A percentile compares a stretch with the other conserved stretches of the same genome.
These are phyloP conservation scores for Lasiosphaeria hispida DNA, from an alignment of 495 filamentous ascomycete genomes.

Conservation along the genomic window DNA sequence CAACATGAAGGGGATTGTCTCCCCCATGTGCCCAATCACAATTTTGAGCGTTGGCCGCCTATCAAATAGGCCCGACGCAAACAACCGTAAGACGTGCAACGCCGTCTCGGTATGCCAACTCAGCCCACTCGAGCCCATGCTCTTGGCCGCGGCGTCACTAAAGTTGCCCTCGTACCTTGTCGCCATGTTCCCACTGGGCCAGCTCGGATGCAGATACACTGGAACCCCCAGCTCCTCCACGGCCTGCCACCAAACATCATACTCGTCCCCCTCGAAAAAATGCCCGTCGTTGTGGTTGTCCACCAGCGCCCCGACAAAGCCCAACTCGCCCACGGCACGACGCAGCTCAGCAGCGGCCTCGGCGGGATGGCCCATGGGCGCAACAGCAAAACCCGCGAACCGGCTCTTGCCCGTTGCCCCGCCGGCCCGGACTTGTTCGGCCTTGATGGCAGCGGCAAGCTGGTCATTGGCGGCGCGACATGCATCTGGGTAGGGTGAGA, in stretches of 20 bases:
- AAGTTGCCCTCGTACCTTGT: slow-evolving; percentile 43
- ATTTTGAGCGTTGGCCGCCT: slow-evolving; percentile 56
- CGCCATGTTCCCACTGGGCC: slow-evolving; percentile 33
- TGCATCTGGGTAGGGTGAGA: slow-evolving; percentile 27
- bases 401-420: slow-evolving; percentile 34
- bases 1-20: slow-evolving; percentile 63
- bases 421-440: neutral
- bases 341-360: slow-evolving; percentile 49
- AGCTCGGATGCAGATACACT: slow-evolving; percentile 57
- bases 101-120: slow-evolving; percentile 50
- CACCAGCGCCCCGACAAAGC: slow-evolving; percentile 58
- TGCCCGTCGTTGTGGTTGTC: slow-evolving; percentile 50
- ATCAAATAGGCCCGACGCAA: slow-evolving; percentile 45
- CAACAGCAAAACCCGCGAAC: slow-evolving; percentile 54
- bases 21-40: slow-evolving; percentile 65
- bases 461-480: slow-evolving; percentile 53
- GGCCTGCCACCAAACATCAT: slow-evolving; percentile 44
- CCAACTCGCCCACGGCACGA: slow-evolving; percentile 42
- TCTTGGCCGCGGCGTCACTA: slow-evolving; percentile 35
- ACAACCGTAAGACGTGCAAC: slow-evolving; percentile 36
- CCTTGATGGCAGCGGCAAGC: slow-evolving; percentile 44
- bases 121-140: slow-evolving; percentile 39
- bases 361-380: slow-evolving; percentile 48
- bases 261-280: slow-evolving; percentile 48
- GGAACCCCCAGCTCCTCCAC: slow-evolving; percentile 55